Conservation (phyloP, 106 monocot genomes). For the Dendrobium huoshanense region DNA sequence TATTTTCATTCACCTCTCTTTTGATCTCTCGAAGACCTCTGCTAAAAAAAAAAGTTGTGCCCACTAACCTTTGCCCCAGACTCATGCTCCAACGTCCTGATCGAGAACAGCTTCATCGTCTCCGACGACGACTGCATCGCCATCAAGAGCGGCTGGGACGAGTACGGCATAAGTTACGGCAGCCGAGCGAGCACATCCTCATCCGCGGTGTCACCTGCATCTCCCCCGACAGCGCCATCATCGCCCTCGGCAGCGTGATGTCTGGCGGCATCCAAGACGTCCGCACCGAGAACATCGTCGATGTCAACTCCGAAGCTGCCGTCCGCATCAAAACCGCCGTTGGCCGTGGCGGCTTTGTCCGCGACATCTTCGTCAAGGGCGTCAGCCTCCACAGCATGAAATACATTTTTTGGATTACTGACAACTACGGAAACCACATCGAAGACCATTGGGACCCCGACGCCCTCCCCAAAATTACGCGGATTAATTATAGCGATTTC, state of each 20-base stretch:
- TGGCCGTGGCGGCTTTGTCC: slow-evolving; percentile 82
- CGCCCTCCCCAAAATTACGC: slow-evolving; percentile 55
- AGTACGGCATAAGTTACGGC: slow-evolving; percentile 73
- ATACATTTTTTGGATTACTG: slow-evolving; percentile 81
- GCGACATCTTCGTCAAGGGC: slow-evolving; percentile 55
- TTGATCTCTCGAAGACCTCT: no score
- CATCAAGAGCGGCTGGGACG: slow-evolving; percentile 93
- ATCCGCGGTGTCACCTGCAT: slow-evolving; percentile 77
- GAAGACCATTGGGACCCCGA: slow-evolving; percentile 61
- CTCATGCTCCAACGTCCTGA: slow-evolving; percentile 70
- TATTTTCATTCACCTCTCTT: no score
- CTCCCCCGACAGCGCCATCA: slow-evolving; percentile 81
- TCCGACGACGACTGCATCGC: slow-evolving; percentile 93
- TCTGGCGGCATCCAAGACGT: no score
- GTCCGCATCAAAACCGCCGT: no score
- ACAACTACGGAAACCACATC: slow-evolving; percentile 60
- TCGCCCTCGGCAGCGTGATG: slow-evolving; percentile 93
- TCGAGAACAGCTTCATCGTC: slow-evolving; percentile 80
- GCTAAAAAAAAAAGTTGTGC: no score
- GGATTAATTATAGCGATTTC: slow-evolving; percentile 73
- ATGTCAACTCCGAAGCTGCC: no score
- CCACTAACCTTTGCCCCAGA: slow-evolving; percentile 21
- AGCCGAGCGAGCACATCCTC: slow-evolving; percentile 69
- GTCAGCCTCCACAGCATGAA: slow-evolving; percentile 69
- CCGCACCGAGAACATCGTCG: no score